Conservation (phyloP, 2,329 filamentous ascomycete genomes). For the Ascochyta lentis region DNA sequence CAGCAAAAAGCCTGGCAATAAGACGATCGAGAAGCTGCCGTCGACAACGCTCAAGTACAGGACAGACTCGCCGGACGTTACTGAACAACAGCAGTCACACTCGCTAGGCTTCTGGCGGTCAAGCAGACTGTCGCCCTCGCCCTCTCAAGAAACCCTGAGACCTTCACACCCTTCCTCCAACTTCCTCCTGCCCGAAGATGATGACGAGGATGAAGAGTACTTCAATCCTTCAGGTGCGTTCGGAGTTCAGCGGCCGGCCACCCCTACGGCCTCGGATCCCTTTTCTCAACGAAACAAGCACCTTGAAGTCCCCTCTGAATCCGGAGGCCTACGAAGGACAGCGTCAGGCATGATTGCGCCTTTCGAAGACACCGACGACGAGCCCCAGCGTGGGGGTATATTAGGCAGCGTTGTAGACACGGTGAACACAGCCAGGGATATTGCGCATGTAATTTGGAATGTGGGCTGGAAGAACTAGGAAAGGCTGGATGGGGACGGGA, state of each 20-base stretch:
- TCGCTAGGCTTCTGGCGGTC: conserved; percentile 55
- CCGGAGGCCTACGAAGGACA: conserved; percentile 73
- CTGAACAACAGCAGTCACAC: conserved; percentile 58
- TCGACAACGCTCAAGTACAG: conserved; percentile 87
- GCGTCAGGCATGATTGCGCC: conserved; percentile 92
- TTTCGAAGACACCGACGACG: conserved; percentile 74
- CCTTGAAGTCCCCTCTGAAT: conserved; percentile 27
- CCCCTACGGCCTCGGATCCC: conserved; percentile 42
- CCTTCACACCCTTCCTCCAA: conserved; percentile 72
- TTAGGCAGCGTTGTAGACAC: conserved; percentile 84
- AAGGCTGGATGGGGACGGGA: background rate
- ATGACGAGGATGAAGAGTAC: conserved; percentile 55
- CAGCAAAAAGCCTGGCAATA: conserved; percentile 63
- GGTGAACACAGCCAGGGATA: conserved; percentile 69
- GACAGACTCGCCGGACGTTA: conserved; percentile 74
- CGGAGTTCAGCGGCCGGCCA: conserved; percentile 43
- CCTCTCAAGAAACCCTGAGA: conserved; percentile 82
- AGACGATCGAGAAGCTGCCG: conserved; percentile 86
- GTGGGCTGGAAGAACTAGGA: conserved; percentile 64
- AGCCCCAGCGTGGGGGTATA: conserved; percentile 64
- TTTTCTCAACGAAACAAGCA: conserved; percentile 27
- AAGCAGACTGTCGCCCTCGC: conserved; percentile 68
- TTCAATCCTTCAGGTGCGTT: conserved; percentile 53
- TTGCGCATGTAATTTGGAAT: conserved; percentile 71
- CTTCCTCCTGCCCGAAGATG: conserved; percentile 68